Conservation (phyloP, 2,329 filamentous ascomycete species). For the Ascochyta viciae-villosae region DNA sequence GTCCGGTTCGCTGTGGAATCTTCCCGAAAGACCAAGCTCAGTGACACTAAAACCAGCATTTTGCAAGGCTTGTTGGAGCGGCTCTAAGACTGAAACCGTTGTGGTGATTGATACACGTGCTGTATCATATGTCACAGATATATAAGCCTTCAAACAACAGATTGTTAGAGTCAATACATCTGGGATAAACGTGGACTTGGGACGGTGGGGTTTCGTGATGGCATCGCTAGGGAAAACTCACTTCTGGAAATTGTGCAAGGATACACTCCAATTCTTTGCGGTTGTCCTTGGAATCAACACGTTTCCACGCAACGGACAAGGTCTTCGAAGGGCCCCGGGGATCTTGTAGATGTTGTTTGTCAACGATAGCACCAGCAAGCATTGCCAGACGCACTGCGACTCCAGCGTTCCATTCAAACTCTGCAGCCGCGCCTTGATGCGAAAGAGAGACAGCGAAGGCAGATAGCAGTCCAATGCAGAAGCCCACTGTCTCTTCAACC, state of each 20-base stretch:
- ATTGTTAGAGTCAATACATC: not conserved
- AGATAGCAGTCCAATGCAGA: conserved; percentile 1
- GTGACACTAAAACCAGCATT: not conserved
- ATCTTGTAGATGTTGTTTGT: not conserved
- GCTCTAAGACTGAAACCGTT: not conserved
- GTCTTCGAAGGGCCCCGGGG: not conserved
- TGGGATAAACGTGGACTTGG: too few species aligned
- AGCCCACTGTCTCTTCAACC: not conserved
- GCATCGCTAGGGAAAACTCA: too few species aligned
- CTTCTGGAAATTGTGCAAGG: not conserved
- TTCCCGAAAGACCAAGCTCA: conserved; percentile 1
- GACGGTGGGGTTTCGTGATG: too few species aligned
- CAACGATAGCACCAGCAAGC: not conserved
- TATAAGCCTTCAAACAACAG: not conserved
- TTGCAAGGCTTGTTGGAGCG: not conserved
- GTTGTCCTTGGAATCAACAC: not conserved
- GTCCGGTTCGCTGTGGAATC: conserved; percentile 2
- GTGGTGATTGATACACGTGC: conserved; percentile 2
- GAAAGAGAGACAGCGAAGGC: conserved; percentile 1
- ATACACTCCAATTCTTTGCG: not conserved
- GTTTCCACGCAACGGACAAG: conserved; percentile 1
- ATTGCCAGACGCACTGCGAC: conserved; percentile 2
- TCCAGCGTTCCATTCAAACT: not conserved
- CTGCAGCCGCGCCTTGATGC: not conserved
- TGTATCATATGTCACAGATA: conserved; percentile 1